Base-by-base conservation (phyloP, 2,329 filamentous ascomycete species). In the Verticillium dahliae region DNA sequence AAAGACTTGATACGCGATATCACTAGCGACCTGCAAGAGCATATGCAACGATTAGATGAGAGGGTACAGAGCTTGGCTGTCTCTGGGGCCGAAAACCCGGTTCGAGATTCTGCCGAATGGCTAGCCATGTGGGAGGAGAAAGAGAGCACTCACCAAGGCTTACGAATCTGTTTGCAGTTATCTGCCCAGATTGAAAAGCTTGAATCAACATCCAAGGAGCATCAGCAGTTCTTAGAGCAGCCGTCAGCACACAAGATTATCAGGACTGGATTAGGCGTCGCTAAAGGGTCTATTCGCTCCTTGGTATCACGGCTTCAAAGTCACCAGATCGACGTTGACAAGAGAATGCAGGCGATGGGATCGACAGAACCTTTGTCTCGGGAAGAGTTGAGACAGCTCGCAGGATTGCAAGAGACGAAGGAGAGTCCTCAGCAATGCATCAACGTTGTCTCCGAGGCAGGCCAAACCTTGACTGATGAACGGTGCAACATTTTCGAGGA, bases 401-500 rank as follows among this genome's bases (percentile, higher is more conserved):
- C 59, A 58, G 57, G 63, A 18, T 61, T 70, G 13, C 63, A 64
- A 22, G 62, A 67, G 61, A 66, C 66, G 7, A 68, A 65, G 57
- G 65, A 67, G 41, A 68, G 66, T 59, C 56, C 69, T 15, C 61
- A 57, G 22, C 63, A 69, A 56, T 68, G 64, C 57, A 69, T 70
- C 22, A 58, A 60, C 7, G 62, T 68, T 39, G 64, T 69, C 18
- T 62, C 64, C 33, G 61, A 66, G 55, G 66, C 66, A 6, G 57
- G 63, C n/a, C 39, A 41, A n/a, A 56, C 67, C 37, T 57, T 68
- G 39, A 57, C 59, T 6, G 59, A 60, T 3, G 65, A 68, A 11
- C 67, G 68, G 2, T 57, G 59, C n/a, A 70, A 70, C 56, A 4
- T 69, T 33, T 70, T 69, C 33, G 68, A 70, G 59, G 68, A 69